Percentiles rank a stretch among this genome's conserved stretches.
Evolutionary conservation across 73 alveolate genomes (phyloP).

Genomic region (Tetrahymena borealis): DNA sequence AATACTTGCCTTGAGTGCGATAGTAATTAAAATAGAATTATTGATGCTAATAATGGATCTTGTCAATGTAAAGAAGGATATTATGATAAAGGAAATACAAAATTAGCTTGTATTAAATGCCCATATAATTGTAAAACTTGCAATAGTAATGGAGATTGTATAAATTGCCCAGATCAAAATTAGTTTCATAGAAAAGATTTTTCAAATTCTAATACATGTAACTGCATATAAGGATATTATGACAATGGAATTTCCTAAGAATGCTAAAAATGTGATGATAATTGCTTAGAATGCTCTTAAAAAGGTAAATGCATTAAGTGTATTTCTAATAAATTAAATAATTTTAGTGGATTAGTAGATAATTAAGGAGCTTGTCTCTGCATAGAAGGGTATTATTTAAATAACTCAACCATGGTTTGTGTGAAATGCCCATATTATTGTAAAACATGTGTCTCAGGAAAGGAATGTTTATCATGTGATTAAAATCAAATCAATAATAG

Average conservation of each 20-base stretch:
- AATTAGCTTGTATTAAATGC: background rate
- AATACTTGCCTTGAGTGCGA: background rate
- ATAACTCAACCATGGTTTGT: background rate
- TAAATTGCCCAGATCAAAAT: background rate
- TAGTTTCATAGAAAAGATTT: background rate
- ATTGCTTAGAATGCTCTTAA: background rate
- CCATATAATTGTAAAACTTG: background rate
- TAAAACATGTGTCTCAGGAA: background rate
- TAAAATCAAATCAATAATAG: background rate
- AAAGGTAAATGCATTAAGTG: background rate
- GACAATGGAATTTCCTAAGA: background rate
- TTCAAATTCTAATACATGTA: background rate
- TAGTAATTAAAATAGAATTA: background rate
- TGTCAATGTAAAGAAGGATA: background rate
- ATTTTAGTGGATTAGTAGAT: background rate
- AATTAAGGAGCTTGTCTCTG: background rate
- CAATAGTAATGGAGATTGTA: background rate
- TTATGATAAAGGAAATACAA: background rate
- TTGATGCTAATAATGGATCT: background rate
- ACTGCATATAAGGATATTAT: background rate
- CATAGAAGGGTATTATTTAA: background rate
- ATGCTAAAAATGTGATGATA: background rate
- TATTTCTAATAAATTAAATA: background rate
- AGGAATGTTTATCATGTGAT: background rate
- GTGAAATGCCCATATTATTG: background rate